Conservation (phyloP, 129 eudicot species). For the Centrapalus pauciflorus region DNA sequence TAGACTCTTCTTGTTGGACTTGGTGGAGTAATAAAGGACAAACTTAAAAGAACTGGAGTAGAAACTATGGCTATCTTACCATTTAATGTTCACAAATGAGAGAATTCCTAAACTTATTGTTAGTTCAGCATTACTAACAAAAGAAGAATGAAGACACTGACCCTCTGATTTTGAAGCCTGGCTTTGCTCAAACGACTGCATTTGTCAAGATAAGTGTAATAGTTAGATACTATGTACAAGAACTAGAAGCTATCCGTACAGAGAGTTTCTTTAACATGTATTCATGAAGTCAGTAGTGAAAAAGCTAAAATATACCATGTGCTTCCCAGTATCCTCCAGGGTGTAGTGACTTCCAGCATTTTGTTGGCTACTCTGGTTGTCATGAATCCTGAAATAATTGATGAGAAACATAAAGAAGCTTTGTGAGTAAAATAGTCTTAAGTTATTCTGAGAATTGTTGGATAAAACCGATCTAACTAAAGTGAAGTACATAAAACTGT, state of each 20-base stretch:
- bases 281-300: background rate
- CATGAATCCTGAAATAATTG: slow-evolving; percentile 34
- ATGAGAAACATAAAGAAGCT: background rate
- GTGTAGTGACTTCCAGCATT: slow-evolving; percentile 25
- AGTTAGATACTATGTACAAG: background rate
- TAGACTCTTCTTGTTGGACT: background rate
- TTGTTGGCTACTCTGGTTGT: slow-evolving; percentile 20
- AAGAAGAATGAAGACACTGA: slow-evolving; percentile 29
- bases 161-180: slow-evolving; percentile 46
- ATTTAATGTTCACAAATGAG: background rate
- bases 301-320: slow-evolving; percentile 20
- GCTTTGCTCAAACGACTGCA: slow-evolving; percentile 45
- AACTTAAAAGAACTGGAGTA: background rate
- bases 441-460: background rate
- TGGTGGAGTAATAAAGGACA: background rate
- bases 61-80: background rate
- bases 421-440: background rate
- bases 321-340: slow-evolving; percentile 33
- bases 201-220: background rate
- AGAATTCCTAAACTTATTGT: background rate
- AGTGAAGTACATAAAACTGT: background rate
- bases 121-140: background rate
- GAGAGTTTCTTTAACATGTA: background rate
- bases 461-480: background rate
- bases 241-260: background rate